Evolutionary conservation across 179 eudicot genomes (phyloP), one percentile per base, ranked within the genome.

Genomic region (Vitellaria paradoxa): DNA sequence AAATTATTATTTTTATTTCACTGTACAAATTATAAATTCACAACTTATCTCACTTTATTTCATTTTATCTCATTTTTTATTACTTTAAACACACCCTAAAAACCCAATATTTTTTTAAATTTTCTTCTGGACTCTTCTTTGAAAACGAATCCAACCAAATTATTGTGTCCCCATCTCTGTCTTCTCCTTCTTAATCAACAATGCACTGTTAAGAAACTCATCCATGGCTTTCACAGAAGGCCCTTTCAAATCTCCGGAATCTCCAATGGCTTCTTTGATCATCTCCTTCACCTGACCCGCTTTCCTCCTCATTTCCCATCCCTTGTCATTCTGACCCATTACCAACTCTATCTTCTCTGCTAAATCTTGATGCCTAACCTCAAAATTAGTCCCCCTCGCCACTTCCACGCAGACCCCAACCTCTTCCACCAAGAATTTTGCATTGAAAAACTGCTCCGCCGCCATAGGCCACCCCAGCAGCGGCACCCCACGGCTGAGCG

Each of bases 191-290:
- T 81, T 77, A 57, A 17, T 65, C 11, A 65, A 59, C 21, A 76
- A 6, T 23, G 83, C 80, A 45, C 76, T 77, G 15, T 70, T 20
- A 9, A 87, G 18, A 72, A 87, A 87, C 55, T 82, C 85, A 49
- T 87, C 83, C 83, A 87, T 81, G 21, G 85, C 86, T 62, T 40
- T 81, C 17, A 85, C 77, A 78, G 89, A 87, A 21, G 89, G 77
- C 2, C 89, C 89, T 37, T 71, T 83, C 40, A 59, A 63, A 37
- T 56, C 72, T n/a, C 74, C 76, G 47, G 82, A 78, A 57, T 76
- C 76, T 65, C 71, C 74, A 53, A 47, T 56, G 12, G 85, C 86
- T 60, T 77, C 80, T 49, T 46, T 69, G 20, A 81, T 81, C 65
- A 82, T 52, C 24, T 61, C 70, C 72, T 24, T 78, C 18, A 82